Conservation (phyloP, 352 stramenopile species). For the Globisporangium alternatum region DNA sequence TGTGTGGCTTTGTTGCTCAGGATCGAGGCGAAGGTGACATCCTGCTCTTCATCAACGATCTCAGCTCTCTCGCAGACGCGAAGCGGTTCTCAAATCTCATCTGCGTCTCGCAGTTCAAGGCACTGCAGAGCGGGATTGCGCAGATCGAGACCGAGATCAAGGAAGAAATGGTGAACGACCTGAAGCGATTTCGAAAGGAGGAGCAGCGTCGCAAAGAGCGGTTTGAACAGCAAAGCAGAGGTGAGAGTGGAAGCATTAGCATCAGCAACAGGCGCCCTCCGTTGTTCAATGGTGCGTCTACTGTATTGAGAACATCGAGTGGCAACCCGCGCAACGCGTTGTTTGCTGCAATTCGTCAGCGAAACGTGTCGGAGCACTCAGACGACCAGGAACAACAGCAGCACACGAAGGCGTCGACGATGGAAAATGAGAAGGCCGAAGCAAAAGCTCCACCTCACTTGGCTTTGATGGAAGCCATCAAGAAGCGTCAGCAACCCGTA, state of each 20-base stretch:
- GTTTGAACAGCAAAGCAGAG: constrained; percentile 23
- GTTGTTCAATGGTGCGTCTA: background rate
- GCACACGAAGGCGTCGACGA: background rate
- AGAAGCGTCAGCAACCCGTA: constrained; percentile 2
- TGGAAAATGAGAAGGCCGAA: background rate
- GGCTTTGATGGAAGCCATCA: constrained; percentile 19
- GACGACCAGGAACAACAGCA: background rate
- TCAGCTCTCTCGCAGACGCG: constrained; percentile 45
- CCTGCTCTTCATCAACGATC: constrained; percentile 61
- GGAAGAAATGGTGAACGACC: constrained; percentile 61
- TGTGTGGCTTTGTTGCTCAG: constrained; percentile 21
- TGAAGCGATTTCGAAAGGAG: constrained; percentile 49
- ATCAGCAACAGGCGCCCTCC: constrained; percentile 8
- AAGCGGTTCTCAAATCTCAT: constrained; percentile 73
- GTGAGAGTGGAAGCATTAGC: background rate
- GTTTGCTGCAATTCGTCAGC: constrained; percentile 31
- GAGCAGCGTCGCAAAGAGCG: constrained; percentile 34
- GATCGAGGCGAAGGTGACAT: constrained; percentile 72
- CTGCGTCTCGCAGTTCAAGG: constrained; percentile 51
- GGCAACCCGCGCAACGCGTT: constrained; percentile 21
- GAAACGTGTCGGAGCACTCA: constrained; percentile 7
- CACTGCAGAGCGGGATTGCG: constrained; percentile 45
- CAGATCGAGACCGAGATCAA: constrained; percentile 70
- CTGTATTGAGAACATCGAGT: background rate
- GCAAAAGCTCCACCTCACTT: background rate